A percentile compares a stretch with the other conserved stretches of the same genome.
phyloP scores from a whole-genome alignment of 176 grass and related monocot species.

The Carex scoparia region DNA sequence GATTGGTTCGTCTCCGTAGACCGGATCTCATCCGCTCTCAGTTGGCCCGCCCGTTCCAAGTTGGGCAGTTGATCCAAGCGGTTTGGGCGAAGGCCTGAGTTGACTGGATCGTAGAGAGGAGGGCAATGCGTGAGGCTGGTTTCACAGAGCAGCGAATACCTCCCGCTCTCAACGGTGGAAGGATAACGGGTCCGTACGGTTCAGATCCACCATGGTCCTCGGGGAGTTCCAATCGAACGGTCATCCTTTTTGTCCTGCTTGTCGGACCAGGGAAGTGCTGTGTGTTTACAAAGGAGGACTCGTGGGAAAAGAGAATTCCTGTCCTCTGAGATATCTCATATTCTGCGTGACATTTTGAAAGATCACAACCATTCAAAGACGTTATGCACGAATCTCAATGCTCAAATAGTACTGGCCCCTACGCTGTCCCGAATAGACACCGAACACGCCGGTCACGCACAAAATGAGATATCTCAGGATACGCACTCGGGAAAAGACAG shows the following conservation, averaged over 20 bases:
- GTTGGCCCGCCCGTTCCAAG: neutral
- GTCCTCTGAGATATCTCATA: too few species aligned
- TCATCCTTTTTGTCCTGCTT: neutral
- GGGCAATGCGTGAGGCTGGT: slow-evolving; percentile 40
- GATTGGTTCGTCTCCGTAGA: neutral
- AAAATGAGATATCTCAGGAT: too few species aligned
- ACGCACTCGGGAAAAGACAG: too few species aligned
- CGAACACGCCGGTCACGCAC: too few species aligned
- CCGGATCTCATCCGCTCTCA: neutral
- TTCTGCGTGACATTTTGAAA: too few species aligned
- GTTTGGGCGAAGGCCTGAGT: neutral
- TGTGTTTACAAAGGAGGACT: too few species aligned
- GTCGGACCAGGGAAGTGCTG: too few species aligned
- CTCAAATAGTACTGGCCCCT: too few species aligned
- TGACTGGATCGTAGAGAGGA: slow-evolving; percentile 1
- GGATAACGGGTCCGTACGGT: slow-evolving; percentile 19
- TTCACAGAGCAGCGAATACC: slow-evolving; percentile 42
- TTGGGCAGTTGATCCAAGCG: neutral
- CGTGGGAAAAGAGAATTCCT: too few species aligned
- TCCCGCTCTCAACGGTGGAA: slow-evolving; percentile 22
- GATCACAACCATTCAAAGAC: too few species aligned
- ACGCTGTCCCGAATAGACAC: too few species aligned
- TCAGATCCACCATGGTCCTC: neutral
- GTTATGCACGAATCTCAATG: too few species aligned
- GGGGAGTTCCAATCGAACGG: neutral